phyloP scores from a whole-genome alignment of 106 monocot species.

The Iris macrosiphon region DNA sequence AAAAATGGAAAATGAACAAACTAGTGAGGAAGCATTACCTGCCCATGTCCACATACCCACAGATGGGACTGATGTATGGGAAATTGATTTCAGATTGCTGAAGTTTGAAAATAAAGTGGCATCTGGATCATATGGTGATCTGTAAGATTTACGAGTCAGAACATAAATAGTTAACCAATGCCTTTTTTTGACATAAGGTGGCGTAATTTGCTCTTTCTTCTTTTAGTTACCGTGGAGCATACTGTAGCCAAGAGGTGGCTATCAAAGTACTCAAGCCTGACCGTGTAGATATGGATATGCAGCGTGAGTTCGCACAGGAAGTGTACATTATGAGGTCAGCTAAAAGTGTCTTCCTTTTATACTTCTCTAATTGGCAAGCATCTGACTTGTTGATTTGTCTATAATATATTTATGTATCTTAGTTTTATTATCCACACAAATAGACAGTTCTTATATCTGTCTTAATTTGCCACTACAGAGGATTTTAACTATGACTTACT shows the following conservation, averaged over 20 bases:
- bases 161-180: too few species aligned
- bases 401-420: too few species aligned
- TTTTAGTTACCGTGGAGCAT: conserved; percentile 70
- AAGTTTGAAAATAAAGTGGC: conserved; percentile 77
- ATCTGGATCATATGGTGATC: conserved; percentile 87
- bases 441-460: too few species aligned
- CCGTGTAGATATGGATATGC: conserved; percentile 61
- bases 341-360: background rate
- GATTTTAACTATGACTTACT: too few species aligned
- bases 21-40: conserved; percentile 11
- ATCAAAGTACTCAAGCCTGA: conserved; percentile 90
- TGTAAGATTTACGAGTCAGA: conserved; percentile 46
- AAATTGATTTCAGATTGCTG: conserved; percentile 63
- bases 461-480: too few species aligned
- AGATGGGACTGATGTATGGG: conserved; percentile 89
- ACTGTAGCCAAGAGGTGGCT: conserved; percentile 86
- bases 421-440: too few species aligned
- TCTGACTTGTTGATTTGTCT: too few species aligned
- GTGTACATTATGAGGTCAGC: conserved; percentile 92
- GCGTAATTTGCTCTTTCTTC: conserved; percentile 6
- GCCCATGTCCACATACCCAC: conserved; percentile 67
- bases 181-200: background rate
- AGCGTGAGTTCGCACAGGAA: conserved; percentile 89
- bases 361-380: too few species aligned
- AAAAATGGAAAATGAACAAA: conserved; percentile 38